A percentile compares a stretch with the other conserved stretches of the same genome.
Evolutionary conservation across 495 filamentous ascomycete species (phyloP).

Genomic region (Immersiella caudata): DNA sequence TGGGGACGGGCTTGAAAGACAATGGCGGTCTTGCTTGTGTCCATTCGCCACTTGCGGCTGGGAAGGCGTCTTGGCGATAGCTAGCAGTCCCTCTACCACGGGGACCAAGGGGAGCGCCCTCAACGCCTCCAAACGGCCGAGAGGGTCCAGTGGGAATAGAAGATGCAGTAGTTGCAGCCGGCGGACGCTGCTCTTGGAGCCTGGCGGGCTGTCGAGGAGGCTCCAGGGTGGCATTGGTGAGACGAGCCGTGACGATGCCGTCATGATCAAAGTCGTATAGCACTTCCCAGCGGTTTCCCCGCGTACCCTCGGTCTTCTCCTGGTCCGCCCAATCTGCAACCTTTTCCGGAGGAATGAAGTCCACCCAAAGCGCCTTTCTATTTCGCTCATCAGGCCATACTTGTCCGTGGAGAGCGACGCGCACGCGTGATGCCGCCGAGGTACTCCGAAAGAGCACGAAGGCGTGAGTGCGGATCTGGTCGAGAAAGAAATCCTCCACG

Average conservation of each 20-base stretch:
- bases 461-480: conserved; percentile 84
- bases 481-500: conserved; percentile 73
- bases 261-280: conserved; percentile 51
- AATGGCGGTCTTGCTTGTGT: conserved; percentile 39
- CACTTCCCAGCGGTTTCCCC: conserved; percentile 60
- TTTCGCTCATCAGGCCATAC: conserved; percentile 88
- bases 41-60: conserved; percentile 7
- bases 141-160: conserved; percentile 46
- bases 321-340: conserved; percentile 72
- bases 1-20: conserved; percentile 51
- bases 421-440: conserved; percentile 75
- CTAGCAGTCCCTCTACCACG: conserved; percentile 28
- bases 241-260: conserved; percentile 57
- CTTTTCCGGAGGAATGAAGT: conserved; percentile 82
- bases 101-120: conserved; percentile 49
- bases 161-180: conserved; percentile 24
- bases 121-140: conserved; percentile 40
- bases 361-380: conserved; percentile 82
- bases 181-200: conserved; percentile 19
- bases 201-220: conserved; percentile 17
- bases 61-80: conserved; percentile 20
- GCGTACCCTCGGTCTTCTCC: conserved; percentile 59
- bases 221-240: conserved; percentile 46
- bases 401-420: conserved; percentile 71
- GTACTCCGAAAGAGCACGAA: conserved; percentile 71